phyloP scores from a whole-genome alignment of 805 yeast species.

The Pichia ethanolica region DNA sequence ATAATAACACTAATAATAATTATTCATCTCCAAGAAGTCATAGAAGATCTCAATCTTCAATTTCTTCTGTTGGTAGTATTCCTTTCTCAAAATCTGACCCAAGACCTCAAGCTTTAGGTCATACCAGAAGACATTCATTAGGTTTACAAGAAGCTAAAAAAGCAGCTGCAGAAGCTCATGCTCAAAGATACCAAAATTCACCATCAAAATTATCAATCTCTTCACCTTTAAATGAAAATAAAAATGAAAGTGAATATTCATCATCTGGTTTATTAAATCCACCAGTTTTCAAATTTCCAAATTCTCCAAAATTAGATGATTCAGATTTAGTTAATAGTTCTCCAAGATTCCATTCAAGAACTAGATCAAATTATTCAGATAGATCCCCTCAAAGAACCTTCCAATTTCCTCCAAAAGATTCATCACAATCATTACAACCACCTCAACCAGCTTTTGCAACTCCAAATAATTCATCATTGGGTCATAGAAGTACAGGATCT shows the following conservation, averaged over 20 bases:
- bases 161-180: conserved; percentile 91
- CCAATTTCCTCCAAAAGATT: conserved; percentile 57
- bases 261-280: conserved; percentile 15
- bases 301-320: conserved; percentile 19
- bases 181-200: conserved; percentile 44
- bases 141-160: conserved; percentile 89
- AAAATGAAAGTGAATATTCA: not conserved
- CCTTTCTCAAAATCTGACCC: conserved; percentile 14
- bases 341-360: conserved; percentile 17
- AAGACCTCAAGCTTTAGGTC: conserved; percentile 49
- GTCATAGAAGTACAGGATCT: conserved; percentile 35
- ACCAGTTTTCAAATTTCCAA: conserved; percentile 51
- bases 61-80: conserved; percentile 19
- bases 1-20: not conserved
- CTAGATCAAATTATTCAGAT: conserved; percentile 22
- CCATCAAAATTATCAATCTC: conserved; percentile 25
- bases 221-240: conserved; percentile 3
- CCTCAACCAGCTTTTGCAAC: conserved; percentile 47
- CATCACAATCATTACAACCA: conserved; percentile 32
- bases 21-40: conserved; percentile 28
- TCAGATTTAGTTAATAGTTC: conserved; percentile 3
- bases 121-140: conserved; percentile 83
- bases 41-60: conserved; percentile 40
- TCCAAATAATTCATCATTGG: conserved; percentile 20
- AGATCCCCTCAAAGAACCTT: conserved; percentile 42